Evolutionary conservation across 1,139 yeast genomes (phyloP).

Genomic region (Candida pseudoviswanathii): DNA sequence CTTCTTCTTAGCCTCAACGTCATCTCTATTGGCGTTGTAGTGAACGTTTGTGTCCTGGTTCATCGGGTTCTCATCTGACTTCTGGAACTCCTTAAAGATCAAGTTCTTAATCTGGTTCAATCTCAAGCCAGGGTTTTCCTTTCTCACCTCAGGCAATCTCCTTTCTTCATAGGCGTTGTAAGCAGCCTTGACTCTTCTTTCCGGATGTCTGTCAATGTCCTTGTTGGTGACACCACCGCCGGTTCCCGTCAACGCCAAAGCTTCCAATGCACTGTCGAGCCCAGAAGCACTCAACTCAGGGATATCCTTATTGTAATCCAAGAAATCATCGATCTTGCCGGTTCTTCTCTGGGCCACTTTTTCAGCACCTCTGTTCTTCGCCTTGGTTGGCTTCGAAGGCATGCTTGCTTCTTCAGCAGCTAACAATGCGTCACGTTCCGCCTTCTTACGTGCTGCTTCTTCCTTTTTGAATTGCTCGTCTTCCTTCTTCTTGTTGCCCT

Average conservation of each 20-base stretch:
- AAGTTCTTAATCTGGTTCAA: slow-evolving; percentile 77
- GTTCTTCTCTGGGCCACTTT: slow-evolving; percentile 65
- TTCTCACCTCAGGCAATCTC: slow-evolving; percentile 71
- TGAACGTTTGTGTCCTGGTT: slow-evolving; percentile 69
- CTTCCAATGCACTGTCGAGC: slow-evolving; percentile 77
- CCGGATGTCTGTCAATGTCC: slow-evolving; percentile 85
- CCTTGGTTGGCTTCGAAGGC: slow-evolving; percentile 56
- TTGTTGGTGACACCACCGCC: slow-evolving; percentile 59
- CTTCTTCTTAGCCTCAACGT: slow-evolving; percentile 52
- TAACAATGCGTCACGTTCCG: slow-evolving; percentile 60
- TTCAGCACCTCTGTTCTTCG: slow-evolving; percentile 70
- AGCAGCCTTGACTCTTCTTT: slow-evolving; percentile 86
- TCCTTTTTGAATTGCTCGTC: slow-evolving; percentile 61
- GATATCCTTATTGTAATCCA: slow-evolving; percentile 51
- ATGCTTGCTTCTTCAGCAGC: slow-evolving; percentile 66
- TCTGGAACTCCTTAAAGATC: slow-evolving; percentile 78
- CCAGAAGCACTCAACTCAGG: slow-evolving; percentile 70
- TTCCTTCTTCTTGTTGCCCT: slow-evolving; percentile 69
- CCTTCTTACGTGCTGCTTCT: slow-evolving; percentile 65
- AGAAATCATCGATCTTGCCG: slow-evolving; percentile 66
- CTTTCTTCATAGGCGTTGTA: slow-evolving; percentile 69
- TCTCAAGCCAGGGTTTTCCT: slow-evolving; percentile 81
- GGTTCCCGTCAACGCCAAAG: slow-evolving; percentile 62
- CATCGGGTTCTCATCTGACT: slow-evolving; percentile 81
- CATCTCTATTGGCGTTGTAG: slow-evolving; percentile 64